Evolutionary conservation across 345 rosid genomes (phyloP), one percentile per base, ranked within the genome.

Genomic region (Pugionium dolabratum): DNA sequence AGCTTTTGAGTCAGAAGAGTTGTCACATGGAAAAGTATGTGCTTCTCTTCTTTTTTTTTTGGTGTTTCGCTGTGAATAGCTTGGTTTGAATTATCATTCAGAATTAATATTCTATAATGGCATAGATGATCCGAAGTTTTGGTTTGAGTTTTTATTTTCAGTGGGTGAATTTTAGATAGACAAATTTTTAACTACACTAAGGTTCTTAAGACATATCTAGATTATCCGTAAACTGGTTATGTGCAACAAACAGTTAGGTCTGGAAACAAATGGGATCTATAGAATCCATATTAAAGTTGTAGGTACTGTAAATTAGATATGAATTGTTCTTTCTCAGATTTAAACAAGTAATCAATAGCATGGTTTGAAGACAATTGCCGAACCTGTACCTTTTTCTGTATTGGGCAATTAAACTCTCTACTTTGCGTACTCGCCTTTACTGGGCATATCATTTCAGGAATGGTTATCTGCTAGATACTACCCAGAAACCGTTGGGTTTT

Each of bases 401-500:
- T 71, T 8, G 62, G 67, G 84, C 75, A 81, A 75, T 64, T 75
- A 78, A 79, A 58, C 72, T 59, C 35, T 79, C 67, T 78, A 62
- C 75, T 79, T 83, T 76, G 69, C 75, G 71, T 73, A 31, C 78
- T 83, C 76, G 65, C 77, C 79, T 77, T 75, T 62, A 76, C 72
- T 85, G 83, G 77, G 75, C 95, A 94, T 96, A 85, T 79, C 97
- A 91, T 80, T 89, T 85, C 79, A 67, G 44, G n/a, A 40, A 40
- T 40, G 44, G 44, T 40, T 40, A 40, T 4, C n/a, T 40, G 9
- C n/a, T 40, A 8, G 44, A 9, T 7, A 40, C 44, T 40, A 40
- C 44, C 2, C n/a, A 18, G 18, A 18, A 18, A 18, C 18, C 18
- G 18, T 18, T 18, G 18, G 18, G 18, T 18, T 18, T 18, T 18